Conservation (phyloP, 345 rosid genomes). For the Murraya paniculata region DNA sequence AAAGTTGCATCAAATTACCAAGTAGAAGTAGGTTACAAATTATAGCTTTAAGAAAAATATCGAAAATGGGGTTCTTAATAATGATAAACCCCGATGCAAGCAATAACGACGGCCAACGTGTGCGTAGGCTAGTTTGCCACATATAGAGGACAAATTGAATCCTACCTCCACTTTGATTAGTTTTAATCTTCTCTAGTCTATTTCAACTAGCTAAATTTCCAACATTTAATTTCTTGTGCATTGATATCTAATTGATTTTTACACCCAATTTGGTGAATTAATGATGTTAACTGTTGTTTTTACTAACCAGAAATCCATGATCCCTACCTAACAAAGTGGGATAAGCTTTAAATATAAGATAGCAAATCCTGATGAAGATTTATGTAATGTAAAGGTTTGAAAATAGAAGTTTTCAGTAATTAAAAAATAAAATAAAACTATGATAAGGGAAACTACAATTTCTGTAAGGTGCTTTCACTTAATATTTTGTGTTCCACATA, state of each 20-base stretch:
- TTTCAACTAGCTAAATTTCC: not conserved
- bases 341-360: not conserved
- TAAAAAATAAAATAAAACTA: no score
- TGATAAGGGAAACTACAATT: no score
- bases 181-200: not conserved
- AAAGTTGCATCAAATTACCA: not conserved
- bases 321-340: no score
- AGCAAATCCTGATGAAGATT: not conserved
- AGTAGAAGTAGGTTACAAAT: not conserved
- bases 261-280: not conserved
- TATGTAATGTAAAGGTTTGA: not conserved
- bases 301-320: no score
- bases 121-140: not conserved
- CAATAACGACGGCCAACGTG: not conserved
- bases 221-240: no score
- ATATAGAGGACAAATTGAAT: slow-evolving; percentile 2
- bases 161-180: not conserved
- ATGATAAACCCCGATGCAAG: not conserved
- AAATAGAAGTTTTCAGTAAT: no score
- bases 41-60: not conserved
- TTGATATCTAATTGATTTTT: not conserved
- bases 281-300: no score
- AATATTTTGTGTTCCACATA: no score
- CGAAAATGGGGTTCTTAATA: not conserved
- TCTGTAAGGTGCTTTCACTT: no score